A percentile compares a stretch with the other conserved stretches of the same genome.
phyloP scores from a whole-genome alignment of 2,329 filamentous ascomycete species.

The Fusarium sororula region DNA sequence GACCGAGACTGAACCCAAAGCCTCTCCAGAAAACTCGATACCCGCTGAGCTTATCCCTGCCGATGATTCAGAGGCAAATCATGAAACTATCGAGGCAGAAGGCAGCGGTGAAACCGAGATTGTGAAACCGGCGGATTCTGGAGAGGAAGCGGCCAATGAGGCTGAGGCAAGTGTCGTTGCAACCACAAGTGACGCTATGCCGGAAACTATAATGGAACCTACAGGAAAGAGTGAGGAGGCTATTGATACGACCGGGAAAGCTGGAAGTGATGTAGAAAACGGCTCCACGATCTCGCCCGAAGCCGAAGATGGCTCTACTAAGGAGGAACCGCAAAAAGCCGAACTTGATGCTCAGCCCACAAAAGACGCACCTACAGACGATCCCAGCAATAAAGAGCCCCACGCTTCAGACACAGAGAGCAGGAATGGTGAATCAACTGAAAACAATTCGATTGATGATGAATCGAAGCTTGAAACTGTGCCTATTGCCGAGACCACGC shows the following conservation, averaged over 20 bases:
- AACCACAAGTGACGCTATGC: not conserved
- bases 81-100: not conserved
- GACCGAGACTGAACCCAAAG: not conserved
- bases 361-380: not conserved
- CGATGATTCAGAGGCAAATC: not conserved
- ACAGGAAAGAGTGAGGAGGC: slow-evolving; percentile 6
- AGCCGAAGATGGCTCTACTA: not conserved
- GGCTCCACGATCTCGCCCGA: not conserved
- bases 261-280: not conserved
- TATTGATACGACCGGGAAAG: not conserved
- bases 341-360: not conserved
- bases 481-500: not conserved
- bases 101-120: not conserved
- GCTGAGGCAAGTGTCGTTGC: not conserved
- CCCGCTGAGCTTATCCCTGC: not conserved
- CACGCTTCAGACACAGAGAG: not conserved
- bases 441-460: not conserved
- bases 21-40: not conserved
- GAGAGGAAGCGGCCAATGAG: not conserved
- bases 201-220: not conserved
- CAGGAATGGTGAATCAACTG: not conserved
- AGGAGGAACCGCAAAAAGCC: not conserved
- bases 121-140: not conserved
- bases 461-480: not conserved
- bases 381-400: not conserved